phyloP scores from a whole-genome alignment of 2,329 filamentous ascomycete genomes.

The Neonectria ditissima region DNA sequence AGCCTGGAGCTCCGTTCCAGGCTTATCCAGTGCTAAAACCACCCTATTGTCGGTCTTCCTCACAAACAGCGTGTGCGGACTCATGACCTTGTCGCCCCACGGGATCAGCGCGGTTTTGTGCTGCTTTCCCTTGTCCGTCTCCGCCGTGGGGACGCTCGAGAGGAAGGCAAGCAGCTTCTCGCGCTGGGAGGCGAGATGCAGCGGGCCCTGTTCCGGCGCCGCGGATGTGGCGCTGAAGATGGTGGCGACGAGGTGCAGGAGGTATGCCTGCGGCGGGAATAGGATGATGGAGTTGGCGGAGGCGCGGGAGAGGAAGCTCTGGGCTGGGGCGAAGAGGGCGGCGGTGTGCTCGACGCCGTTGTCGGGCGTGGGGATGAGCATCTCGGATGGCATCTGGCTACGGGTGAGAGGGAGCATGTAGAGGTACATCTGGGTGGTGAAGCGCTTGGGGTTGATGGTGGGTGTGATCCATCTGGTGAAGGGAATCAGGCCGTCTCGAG shows the following conservation, averaged over 20 bases:
- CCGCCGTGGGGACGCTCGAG: slow-evolving; percentile 54
- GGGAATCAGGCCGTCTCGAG: slow-evolving; percentile 73
- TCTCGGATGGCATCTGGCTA: slow-evolving; percentile 55
- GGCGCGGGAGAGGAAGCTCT: slow-evolving; percentile 76
- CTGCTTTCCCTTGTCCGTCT: slow-evolving; percentile 52
- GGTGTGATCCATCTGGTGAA: slow-evolving; percentile 97
- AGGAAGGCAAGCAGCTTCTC: slow-evolving; percentile 67
- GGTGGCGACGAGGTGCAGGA: slow-evolving; percentile 69
- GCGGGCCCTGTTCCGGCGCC: slow-evolving; percentile 42
- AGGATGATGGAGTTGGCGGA: slow-evolving; percentile 77
- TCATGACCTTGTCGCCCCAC: slow-evolving; percentile 73
- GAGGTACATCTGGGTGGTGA: slow-evolving; percentile 96
- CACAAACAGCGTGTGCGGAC: slow-evolving; percentile 62
- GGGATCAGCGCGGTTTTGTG: slow-evolving; percentile 60
- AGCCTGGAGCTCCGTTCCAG: slow-evolving; percentile 65
- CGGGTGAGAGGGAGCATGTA: slow-evolving; percentile 78
- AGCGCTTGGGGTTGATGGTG: slow-evolving; percentile 76
- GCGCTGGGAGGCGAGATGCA: slow-evolving; percentile 61
- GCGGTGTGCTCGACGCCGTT: slow-evolving; percentile 76
- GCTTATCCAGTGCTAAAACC: slow-evolving; percentile 69
- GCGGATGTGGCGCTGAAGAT: slow-evolving; percentile 58
- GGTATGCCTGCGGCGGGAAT: slow-evolving; percentile 89
- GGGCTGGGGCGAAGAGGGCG: slow-evolving; percentile 79
- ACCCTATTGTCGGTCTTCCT: slow-evolving; percentile 58
- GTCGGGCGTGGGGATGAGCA: slow-evolving; percentile 77